Conservation (phyloP, 192 early-diverging fungal genomes). For the Diversispora epigaea region DNA sequence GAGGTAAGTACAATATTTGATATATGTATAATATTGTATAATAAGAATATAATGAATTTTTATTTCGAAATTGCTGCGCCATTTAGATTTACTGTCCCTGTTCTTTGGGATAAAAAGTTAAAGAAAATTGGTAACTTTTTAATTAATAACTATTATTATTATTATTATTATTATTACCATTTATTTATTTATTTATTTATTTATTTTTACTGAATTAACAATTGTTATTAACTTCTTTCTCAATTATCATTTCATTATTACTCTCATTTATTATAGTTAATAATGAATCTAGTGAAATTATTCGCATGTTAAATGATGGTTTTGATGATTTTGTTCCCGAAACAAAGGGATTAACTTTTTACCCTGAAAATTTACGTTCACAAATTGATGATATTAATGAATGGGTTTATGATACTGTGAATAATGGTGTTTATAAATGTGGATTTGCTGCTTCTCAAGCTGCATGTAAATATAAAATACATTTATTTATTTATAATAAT, state of each 20-base stretch:
- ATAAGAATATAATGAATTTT: no score
- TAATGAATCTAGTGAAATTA: conserved; percentile 97
- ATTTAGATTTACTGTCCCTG: conserved; percentile 85
- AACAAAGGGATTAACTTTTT: conserved; percentile 69
- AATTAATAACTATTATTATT: background rate
- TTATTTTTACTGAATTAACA: background rate
- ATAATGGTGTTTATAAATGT: conserved; percentile 94
- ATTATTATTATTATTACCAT: no score
- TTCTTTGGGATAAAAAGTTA: conserved; percentile 95
- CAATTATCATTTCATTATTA: background rate
- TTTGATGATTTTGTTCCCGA: conserved; percentile 75
- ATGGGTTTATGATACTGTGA: conserved; percentile 93
- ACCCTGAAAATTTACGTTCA: conserved; percentile 70
- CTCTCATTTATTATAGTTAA: conserved; percentile 58
- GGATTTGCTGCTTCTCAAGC: conserved; percentile 89
- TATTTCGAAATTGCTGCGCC: background rate
- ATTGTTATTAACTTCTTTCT: background rate
- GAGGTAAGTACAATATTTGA: conserved; percentile 31
- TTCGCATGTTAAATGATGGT: conserved; percentile 87
- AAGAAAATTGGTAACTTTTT: conserved; percentile 70
- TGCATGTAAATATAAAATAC: conserved; percentile 52
- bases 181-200: no score
- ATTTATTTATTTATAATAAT: no score
- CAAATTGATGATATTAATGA: conserved; percentile 86
- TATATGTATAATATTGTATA: background rate